phyloP scores from a whole-genome alignment of 192 early-diverging fungal genomes.

The Backusella circina region DNA sequence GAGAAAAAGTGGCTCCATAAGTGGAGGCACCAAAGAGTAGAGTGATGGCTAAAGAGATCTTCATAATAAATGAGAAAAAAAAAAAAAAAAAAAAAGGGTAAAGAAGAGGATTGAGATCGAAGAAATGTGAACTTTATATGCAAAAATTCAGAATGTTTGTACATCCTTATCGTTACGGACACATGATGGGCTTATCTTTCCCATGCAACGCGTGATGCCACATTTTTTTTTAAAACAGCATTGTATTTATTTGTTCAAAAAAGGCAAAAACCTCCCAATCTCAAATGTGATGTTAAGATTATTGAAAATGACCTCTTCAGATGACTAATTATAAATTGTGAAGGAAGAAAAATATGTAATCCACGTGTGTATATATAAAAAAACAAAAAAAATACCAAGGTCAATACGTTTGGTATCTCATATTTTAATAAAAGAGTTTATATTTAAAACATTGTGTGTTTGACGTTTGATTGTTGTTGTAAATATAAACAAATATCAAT shows the following conservation, averaged over 20 bases:
- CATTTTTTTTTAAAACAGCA: neutral
- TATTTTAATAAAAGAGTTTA: neutral
- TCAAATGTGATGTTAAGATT: neutral
- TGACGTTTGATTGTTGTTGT: neutral
- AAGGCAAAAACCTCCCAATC: neutral
- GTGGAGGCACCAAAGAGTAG: neutral
- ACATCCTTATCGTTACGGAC: neutral
- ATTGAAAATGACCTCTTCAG: neutral
- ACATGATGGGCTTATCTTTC: conserved; percentile 1
- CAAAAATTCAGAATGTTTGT: neutral
- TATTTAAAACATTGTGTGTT: neutral
- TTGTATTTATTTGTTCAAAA: neutral
- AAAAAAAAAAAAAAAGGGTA: neutral
- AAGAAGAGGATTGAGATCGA: neutral
- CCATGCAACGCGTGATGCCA: conserved; percentile 2
- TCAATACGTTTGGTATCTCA: neutral
- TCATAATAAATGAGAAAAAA: neutral
- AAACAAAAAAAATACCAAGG: too few relatives aligned
- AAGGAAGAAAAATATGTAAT: neutral
- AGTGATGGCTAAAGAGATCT: conserved; percentile 6
- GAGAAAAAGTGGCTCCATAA: neutral
- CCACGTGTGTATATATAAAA: neutral
- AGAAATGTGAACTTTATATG: neutral
- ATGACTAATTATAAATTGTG: neutral
- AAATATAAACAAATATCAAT: neutral